phyloP scores from a whole-genome alignment of 306 rosid species.

The Gleditsia sinensis region DNA sequence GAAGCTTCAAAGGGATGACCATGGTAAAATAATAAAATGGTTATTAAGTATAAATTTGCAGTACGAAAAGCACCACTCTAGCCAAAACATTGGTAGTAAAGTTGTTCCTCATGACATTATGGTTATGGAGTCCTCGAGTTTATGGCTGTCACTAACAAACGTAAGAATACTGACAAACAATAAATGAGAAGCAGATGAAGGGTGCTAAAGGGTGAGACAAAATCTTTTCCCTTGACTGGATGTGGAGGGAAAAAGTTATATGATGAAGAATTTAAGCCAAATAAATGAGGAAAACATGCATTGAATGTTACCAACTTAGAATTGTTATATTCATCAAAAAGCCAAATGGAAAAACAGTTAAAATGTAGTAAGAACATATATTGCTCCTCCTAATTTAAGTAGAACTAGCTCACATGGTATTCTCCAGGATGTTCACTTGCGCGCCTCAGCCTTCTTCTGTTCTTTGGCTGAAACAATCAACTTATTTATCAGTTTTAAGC shows the following conservation, averaged over 20 bases:
- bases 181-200: background rate
- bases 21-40: background rate
- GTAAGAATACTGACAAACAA: background rate
- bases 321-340: slow-evolving; percentile 33
- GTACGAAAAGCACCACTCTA: background rate
- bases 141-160: background rate
- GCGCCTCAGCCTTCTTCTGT: slow-evolving; percentile 75
- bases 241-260: slow-evolving; percentile 5
- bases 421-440: slow-evolving; percentile 53
- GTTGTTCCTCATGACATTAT: background rate
- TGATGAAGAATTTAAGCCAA: slow-evolving; percentile 30
- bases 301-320: slow-evolving; percentile 37
- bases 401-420: slow-evolving; percentile 22
- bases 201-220: background rate
- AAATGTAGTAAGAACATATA: slow-evolving; percentile 31
- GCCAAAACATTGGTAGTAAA: background rate
- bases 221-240: background rate
- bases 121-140: background rate
- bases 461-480: slow-evolving; percentile 62
- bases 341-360: slow-evolving; percentile 34
- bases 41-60: background rate
- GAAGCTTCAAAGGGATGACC: background rate
- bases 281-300: slow-evolving; percentile 28
- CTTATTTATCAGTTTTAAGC: slow-evolving; percentile 24
- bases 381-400: slow-evolving; percentile 36